Conservation (phyloP, 2,329 filamentous ascomycete species). For the Sarocladium brachiariae region DNA sequence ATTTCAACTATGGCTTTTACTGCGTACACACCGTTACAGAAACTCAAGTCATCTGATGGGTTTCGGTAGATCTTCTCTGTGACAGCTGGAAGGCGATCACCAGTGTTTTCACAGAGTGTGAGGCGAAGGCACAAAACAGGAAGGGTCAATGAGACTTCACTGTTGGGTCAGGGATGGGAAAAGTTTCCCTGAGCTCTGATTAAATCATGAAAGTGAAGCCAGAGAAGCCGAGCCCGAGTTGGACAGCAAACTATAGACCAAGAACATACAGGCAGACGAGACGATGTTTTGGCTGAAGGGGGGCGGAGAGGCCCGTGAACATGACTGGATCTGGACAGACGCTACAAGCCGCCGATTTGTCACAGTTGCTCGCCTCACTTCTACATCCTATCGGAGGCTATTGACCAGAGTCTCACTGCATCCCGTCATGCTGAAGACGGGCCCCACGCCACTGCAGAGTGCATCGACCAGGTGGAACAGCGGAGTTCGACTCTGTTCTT, state of each 20-base stretch:
- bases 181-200: too few relatives aligned
- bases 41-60: background rate
- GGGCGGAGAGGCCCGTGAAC: too few relatives aligned
- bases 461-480: background rate
- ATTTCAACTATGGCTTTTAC: background rate
- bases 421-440: background rate
- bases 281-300: too few relatives aligned
- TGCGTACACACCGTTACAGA: background rate
- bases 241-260: too few relatives aligned
- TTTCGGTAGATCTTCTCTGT: background rate
- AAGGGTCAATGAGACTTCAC: background rate
- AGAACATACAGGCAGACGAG: too few relatives aligned
- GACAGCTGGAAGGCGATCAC: constrained; percentile 9
- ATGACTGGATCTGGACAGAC: too few relatives aligned
- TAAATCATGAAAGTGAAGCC: too few relatives aligned
- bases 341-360: too few relatives aligned
- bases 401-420: background rate
- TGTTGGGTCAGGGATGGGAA: background rate
- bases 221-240: too few relatives aligned
- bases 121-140: background rate
- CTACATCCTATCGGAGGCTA: background rate
- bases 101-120: background rate
- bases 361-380: constrained; percentile 4
- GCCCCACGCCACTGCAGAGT: background rate
- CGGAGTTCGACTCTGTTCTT: background rate